Evolutionary conservation across 768 basidiomycete genomes (phyloP).

Genomic region (Cystofilobasidium ferigula): DNA sequence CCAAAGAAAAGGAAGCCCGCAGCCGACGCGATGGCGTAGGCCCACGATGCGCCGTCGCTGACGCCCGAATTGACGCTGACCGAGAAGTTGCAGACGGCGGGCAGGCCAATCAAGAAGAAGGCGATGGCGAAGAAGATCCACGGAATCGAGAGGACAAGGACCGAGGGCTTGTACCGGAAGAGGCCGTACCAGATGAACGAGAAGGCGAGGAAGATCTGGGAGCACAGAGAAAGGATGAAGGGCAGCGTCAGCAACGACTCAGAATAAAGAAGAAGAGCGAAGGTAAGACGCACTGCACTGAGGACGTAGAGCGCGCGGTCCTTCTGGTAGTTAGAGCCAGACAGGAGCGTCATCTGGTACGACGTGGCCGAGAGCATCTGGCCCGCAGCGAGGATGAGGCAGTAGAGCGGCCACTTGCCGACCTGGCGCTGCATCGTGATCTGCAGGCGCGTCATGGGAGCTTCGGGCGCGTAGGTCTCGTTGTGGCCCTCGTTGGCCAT

Average conservation of each 20-base stretch:
- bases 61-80: conserved; percentile 49
- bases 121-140: conserved; percentile 87
- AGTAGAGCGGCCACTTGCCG: conserved; percentile 76
- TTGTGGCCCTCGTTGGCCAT: conserved; percentile 11
- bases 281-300: conserved; percentile 42
- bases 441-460: conserved; percentile 69
- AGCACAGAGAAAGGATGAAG: not conserved
- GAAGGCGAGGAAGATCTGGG: conserved; percentile 64
- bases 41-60: conserved; percentile 70
- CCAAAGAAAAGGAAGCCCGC: conserved; percentile 90
- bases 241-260: not conserved
- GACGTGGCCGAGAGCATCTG: conserved; percentile 82
- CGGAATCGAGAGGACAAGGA: conserved; percentile 72
- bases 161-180: conserved; percentile 76
- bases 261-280: not conserved
- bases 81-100: conserved; percentile 56
- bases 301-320: conserved; percentile 77
- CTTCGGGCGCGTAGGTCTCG: conserved; percentile 20
- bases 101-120: conserved; percentile 82
- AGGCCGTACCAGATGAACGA: conserved; percentile 81
- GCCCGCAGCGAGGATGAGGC: conserved; percentile 26
- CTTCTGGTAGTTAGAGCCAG: conserved; percentile 72
- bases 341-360: conserved; percentile 84
- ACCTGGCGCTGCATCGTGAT: conserved; percentile 70
- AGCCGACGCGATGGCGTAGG: conserved; percentile 80